Base-by-base conservation (phyloP, 169 alveolate species). In the Plasmodium berghei region DNA sequence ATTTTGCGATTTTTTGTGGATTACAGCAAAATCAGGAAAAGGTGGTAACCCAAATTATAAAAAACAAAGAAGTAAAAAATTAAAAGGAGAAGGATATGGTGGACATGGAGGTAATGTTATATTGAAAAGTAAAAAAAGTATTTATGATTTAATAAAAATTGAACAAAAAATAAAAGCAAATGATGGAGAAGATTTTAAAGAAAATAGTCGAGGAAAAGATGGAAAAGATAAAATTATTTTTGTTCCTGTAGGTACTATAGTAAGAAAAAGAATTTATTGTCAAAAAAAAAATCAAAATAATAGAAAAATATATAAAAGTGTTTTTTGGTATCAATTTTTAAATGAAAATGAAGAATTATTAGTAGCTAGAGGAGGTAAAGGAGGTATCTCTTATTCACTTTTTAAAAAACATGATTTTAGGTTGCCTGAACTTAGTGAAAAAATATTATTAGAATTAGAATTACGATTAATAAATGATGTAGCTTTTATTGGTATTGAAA, bases 101-200 rank as follows among this genome's bases (percentile, higher is more conserved):
- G 96, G 96, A 18, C 96, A 94, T 61, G 96, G 96, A 1, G 96
- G 96, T 12, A 91, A 88, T 77, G 92, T 94, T 20, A 87, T 89
- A 14, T 63, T 94, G 16, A 92, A 90, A 73, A 75, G 95, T 45
- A 90, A 94, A 55, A 94, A 88, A 56, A 87, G 91, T 26, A 93
- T 94, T 10, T 90, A 87, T 20, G 94, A 92, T 56, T 92, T 94
- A 58, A 92, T 94, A 22, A 93, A 92, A 89, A 73, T 94, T 1
- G 95, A 92, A 72, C 92, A 90, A 24, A 73, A 67, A n/a, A 66
- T 94, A 22, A 73, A 87, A 72, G 96, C 95, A 52, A 67, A 90
- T 55, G 70, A 92, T 73, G 96, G 96, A 1, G 95, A 93, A 54
- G 93, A 92, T 69, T 94, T 92, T 56, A 61, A 40, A 63, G 96